Evolutionary conservation across 352 stramenopile species (phyloP), one percentile per base, ranked within the genome.

Genomic region (Pythium rhizo-oryzae): DNA sequence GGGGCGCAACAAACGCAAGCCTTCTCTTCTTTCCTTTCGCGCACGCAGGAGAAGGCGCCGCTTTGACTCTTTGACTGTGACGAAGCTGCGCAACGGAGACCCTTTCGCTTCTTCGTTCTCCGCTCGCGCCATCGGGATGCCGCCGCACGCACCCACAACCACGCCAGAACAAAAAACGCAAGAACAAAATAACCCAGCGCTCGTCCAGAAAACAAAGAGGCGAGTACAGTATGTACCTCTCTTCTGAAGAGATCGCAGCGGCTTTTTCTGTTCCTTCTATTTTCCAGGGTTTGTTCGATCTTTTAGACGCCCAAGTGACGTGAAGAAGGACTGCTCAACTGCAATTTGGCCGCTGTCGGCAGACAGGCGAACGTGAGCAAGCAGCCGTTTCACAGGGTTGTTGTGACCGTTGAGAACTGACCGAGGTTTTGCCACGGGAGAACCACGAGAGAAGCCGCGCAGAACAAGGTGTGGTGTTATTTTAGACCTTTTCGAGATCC

Each of bases 51-150:
- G 54, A 61, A 61, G 54, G 21, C 54, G 54, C 54, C 35, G 54
- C 13, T 50, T 61, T 47, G 41, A 47, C 41, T 47, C 41, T 47
- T 61, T 41, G 30, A 49, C 54, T 49, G 19, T 61, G 54, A 61
- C 37, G 35, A 61, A 57, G 50, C 50, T 11, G 28, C 28, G 6
- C 28, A 6, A 33, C 6, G 35, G 35, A 41, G 8, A 30, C 28
- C 28, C 28, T 58, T 16, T 44, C 33, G 33, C 23, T 61, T 51
- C 54, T 51, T 39, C 54, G 21, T 51, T 50, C 35, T 51, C 15
- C 6, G 35, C 35, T 41, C 8, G 35, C 35, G 35, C 35, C 35
- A 41, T 41, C 35, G 35, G 28, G 6, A 7, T 2, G 3, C 28
- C 28, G 28, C 28, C 28, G 28, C 28, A 33, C 28, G 28, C 28